These are phyloP conservation scores for Aspergillus hiratsukae DNA, from an alignment of 2,329 filamentous ascomycete species.

Conservation along the genomic window DNA sequence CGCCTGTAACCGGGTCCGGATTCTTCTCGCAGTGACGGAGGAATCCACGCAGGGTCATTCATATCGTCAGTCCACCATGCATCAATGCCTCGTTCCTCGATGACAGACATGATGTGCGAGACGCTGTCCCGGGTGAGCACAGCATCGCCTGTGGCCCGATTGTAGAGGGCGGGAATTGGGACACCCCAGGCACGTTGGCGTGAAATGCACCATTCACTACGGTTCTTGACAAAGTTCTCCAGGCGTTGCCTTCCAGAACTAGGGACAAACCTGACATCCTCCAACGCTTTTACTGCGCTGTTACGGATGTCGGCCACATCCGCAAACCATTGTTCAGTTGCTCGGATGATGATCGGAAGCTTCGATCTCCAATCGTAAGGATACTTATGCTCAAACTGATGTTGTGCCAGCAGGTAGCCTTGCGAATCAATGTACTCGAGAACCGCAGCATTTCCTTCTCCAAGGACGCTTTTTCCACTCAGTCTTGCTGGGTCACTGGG, in stretches of 20 bases:
- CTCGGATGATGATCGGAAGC: constrained; percentile 80
- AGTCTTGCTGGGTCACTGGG: constrained; percentile 64
- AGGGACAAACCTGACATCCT: constrained; percentile 73
- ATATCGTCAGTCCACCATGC: constrained; percentile 86
- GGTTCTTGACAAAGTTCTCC: constrained; percentile 77
- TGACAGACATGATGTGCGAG: constrained; percentile 74
- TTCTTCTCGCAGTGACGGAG: constrained; percentile 53
- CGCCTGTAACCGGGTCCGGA: constrained; percentile 55
- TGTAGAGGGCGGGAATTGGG: constrained; percentile 86
- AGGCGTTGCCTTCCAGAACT: constrained; percentile 68
- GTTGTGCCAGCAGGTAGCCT: constrained; percentile 60
- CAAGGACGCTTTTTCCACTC: constrained; percentile 67
- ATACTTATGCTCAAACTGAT: constrained; percentile 83
- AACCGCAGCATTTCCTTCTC: constrained; percentile 64
- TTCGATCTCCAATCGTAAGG: constrained; percentile 98
- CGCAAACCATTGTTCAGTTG: constrained; percentile 97
- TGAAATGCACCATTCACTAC: constrained; percentile 97
- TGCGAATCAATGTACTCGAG: constrained; percentile 62
- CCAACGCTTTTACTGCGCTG: constrained; percentile 64
- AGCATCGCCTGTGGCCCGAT: constrained; percentile 62
- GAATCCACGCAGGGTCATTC: constrained; percentile 74
- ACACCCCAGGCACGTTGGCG: constrained; percentile 95
- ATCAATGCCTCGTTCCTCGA: constrained; percentile 75
- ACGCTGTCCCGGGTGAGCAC: constrained; percentile 77
- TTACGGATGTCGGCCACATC: constrained; percentile 80